Percentiles rank a stretch among this genome's conserved stretches.
Conservation (phyloP, 306 rosid genomes). For the Cajanus cajan region DNA sequence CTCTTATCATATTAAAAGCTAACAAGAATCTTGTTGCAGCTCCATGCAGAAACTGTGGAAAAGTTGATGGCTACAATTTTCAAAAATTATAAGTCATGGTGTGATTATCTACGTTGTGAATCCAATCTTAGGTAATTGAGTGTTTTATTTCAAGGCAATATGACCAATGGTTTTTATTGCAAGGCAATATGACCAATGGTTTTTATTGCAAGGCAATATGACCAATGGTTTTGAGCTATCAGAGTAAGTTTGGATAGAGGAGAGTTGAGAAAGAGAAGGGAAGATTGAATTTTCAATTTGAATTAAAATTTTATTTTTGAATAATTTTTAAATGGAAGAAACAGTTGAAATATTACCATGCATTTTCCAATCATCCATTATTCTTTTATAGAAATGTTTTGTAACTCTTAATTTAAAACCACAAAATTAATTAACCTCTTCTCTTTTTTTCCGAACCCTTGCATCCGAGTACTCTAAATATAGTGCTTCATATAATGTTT, state of each 20-base stretch:
- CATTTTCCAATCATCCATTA: not conserved
- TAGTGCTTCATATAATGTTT: constrained; percentile 21
- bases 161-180: too few species aligned
- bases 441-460: not conserved
- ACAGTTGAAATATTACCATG: not conserved
- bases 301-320: not conserved
- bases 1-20: constrained; percentile 30
- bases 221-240: not conserved
- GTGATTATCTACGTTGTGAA: constrained; percentile 65
- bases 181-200: too few species aligned
- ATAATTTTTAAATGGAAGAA: too few species aligned
- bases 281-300: not conserved
- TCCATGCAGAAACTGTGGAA: constrained; percentile 51
- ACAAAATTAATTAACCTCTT: not conserved
- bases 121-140: constrained; percentile 55
- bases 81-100: constrained; percentile 91
- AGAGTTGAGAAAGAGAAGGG: not conserved
- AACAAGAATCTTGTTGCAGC: constrained; percentile 55
- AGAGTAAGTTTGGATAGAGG: not conserved
- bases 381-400: not conserved
- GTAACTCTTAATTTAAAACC: not conserved
- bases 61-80: constrained; percentile 51
- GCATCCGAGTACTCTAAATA: not conserved
- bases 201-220: too few species aligned
- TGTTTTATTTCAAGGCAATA: too few species aligned